Conservation (phyloP, 1,284 basidiomycete genomes). For the Retiboletus fuscus region DNA sequence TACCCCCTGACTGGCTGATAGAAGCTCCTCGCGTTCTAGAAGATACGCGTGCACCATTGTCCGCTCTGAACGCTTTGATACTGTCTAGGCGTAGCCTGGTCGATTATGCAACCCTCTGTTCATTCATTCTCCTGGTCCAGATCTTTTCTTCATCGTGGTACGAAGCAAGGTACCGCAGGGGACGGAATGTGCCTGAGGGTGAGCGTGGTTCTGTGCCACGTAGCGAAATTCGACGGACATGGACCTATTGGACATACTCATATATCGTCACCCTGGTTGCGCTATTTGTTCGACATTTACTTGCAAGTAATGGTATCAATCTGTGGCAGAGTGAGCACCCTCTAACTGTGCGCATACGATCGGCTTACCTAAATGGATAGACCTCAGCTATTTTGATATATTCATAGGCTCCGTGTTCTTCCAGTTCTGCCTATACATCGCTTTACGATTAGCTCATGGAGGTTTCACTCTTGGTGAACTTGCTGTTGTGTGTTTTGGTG, state of each 20-base stretch:
- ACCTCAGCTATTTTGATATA: conserved; percentile 85
- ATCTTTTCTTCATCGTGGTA: conserved; percentile 79
- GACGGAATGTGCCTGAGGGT: conserved; percentile 62
- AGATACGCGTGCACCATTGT: conserved; percentile 53
- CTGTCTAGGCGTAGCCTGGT: conserved; percentile 81
- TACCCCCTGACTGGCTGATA: conserved; percentile 79
- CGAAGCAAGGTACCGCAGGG: conserved; percentile 64
- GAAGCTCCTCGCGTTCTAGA: conserved; percentile 70
- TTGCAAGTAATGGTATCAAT: conserved; percentile 57
- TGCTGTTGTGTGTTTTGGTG: conserved; percentile 88
- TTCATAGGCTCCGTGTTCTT: conserved; percentile 84
- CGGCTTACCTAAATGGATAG: conserved; percentile 53
- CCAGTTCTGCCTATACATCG: conserved; percentile 91
- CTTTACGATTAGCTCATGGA: conserved; percentile 89
- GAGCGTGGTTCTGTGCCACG: conserved; percentile 82
- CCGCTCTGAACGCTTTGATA: conserved; percentile 71
- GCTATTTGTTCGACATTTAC: conserved; percentile 60
- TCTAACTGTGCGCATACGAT: conserved; percentile 22
- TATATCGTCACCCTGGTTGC: conserved; percentile 62
- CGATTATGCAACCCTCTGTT: conserved; percentile 82
- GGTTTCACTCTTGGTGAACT: conserved; percentile 97
- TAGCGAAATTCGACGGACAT: conserved; percentile 70
- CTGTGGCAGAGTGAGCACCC: conserved; percentile 75
- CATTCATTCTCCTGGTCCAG: conserved; percentile 82
- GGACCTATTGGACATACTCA: conserved; percentile 74